phyloP scores from a whole-genome alignment of 2,329 filamentous ascomycete species.

The Fusarium vanettenii region DNA sequence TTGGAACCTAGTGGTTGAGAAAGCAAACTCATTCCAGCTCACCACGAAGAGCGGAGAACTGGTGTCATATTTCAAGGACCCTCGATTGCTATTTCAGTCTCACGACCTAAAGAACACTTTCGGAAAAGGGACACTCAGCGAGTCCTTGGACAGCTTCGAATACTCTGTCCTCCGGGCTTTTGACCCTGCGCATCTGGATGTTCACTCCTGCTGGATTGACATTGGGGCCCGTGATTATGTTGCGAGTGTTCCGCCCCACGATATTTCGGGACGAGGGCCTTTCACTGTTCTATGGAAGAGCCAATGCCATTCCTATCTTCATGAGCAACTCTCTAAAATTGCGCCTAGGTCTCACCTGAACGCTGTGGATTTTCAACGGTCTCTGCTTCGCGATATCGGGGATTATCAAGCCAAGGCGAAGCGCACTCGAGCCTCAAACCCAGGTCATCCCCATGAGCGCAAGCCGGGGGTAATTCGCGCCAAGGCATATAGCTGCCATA shows the following conservation, averaged over 20 bases:
- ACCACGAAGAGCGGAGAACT: too few species aligned
- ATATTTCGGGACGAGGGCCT: neutral
- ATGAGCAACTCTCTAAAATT: neutral
- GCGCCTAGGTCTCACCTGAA: neutral
- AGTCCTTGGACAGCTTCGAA: neutral
- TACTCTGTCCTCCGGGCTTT: neutral
- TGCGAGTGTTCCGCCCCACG: neutral
- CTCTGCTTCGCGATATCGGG: neutral
- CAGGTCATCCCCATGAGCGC: neutral
- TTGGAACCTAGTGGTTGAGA: neutral
- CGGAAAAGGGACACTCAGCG: neutral
- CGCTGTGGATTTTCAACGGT: neutral
- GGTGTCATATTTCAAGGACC: neutral
- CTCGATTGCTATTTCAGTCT: neutral
- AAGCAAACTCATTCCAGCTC: neutral
- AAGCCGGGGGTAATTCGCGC: neutral
- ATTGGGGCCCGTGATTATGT: neutral
- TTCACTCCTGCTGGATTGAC: slow-evolving; percentile 7
- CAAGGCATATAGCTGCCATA: neutral
- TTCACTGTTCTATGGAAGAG: neutral
- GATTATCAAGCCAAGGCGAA: neutral
- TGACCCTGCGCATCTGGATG: neutral
- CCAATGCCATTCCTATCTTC: neutral
- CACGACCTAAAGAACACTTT: neutral
- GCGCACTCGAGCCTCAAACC: neutral